Conservation (phyloP, 441 rosid species). For the Lepidium campestre region DNA sequence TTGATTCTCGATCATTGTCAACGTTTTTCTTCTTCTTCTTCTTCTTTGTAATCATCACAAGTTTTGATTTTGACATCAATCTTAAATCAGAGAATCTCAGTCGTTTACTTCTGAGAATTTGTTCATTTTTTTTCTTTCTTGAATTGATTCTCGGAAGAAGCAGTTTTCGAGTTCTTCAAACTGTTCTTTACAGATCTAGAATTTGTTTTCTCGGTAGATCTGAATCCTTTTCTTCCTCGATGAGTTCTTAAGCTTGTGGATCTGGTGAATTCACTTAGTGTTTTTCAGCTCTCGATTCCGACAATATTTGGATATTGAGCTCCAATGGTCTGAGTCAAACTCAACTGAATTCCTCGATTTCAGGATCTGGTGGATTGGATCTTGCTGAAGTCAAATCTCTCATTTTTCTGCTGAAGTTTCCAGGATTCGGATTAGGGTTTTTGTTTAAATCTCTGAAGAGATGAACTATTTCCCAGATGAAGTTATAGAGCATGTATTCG, state of each 20-base stretch:
- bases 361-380: background rate
- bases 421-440: background rate
- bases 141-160: conserved; percentile 20
- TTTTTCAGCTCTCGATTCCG: background rate
- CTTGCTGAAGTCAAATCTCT: background rate
- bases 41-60: conserved; percentile 38
- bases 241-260: background rate
- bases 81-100: conserved; percentile 17
- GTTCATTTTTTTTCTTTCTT: background rate
- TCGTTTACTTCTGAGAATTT: background rate
- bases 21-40: conserved; percentile 9
- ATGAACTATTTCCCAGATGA: conserved; percentile 97
- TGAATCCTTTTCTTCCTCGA: background rate
- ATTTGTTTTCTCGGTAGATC: background rate
- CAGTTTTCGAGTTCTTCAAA: conserved; percentile 9
- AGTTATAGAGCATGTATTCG: conserved; percentile 77
- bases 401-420: background rate
- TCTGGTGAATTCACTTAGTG: background rate
- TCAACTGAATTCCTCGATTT: background rate
- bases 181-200: background rate
- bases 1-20: conserved; percentile 28
- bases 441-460: background rate
- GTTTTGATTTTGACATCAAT: conserved; percentile 16
- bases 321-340: background rate
- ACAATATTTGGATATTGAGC: background rate